Conservation (phyloP, 805 yeast species). For the Pichia paraexigua region DNA sequence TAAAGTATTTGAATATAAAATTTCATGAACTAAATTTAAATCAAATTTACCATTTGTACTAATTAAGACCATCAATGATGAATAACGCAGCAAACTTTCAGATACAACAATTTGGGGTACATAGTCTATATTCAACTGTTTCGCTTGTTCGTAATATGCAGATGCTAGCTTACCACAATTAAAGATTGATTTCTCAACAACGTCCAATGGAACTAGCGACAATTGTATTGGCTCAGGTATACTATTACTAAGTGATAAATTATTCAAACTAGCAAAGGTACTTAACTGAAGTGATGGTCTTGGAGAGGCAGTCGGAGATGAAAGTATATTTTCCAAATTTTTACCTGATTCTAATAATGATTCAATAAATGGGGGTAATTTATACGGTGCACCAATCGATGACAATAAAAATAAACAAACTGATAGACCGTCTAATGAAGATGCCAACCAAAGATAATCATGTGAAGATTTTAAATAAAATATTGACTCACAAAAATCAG, state of each 20-base stretch:
- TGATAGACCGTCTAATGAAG: slow-evolving; percentile 76
- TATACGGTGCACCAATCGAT: slow-evolving; percentile 45
- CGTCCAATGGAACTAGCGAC: slow-evolving; percentile 13
- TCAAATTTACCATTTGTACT: slow-evolving; percentile 43
- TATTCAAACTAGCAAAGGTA: slow-evolving; percentile 7
- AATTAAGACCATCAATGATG: slow-evolving; percentile 50
- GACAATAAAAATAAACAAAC: slow-evolving; percentile 56
- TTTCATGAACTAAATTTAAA: slow-evolving; percentile 32
- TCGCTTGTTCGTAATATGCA: slow-evolving; percentile 43
- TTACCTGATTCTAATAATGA: slow-evolving; percentile 21
- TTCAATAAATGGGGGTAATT: slow-evolving; percentile 32
- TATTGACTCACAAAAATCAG: slow-evolving; percentile 68
- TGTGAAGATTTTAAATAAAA: slow-evolving; percentile 47
- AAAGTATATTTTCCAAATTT: slow-evolving; percentile 16
- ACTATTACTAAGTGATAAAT: background rate
- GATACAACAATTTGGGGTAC: slow-evolving; percentile 77
- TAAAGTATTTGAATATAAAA: slow-evolving; percentile 34
- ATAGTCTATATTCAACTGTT: slow-evolving; percentile 55
- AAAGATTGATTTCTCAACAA: slow-evolving; percentile 31
- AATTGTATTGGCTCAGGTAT: background rate
- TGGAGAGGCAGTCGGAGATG: slow-evolving; percentile 37
- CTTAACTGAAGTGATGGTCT: slow-evolving; percentile 36
- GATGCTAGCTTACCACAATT: slow-evolving; percentile 33
- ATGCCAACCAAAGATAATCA: slow-evolving; percentile 83
- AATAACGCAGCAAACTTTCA: slow-evolving; percentile 58